Conservation (phyloP, 257 asterid genomes). For the Capsicum chinense region DNA sequence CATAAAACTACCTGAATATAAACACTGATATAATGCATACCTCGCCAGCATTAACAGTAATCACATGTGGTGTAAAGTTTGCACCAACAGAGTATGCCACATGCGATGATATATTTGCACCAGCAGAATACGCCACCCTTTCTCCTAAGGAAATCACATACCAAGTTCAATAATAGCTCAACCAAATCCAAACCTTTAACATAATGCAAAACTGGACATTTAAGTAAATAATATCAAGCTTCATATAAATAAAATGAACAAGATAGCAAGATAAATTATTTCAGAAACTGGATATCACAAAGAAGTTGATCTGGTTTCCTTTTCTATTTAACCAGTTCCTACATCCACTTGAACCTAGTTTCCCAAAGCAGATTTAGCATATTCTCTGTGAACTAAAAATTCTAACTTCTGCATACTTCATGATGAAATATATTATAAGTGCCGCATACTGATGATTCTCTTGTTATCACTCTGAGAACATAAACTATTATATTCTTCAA, state of each 20-base stretch:
- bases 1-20: background rate
- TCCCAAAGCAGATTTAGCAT: background rate
- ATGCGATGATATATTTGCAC: background rate
- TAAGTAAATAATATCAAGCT: background rate
- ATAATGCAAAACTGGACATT: background rate
- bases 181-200: background rate
- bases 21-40: constrained; percentile 39
- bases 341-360: background rate
- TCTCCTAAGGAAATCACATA: constrained; percentile 47
- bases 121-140: constrained; percentile 45
- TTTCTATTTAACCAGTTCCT: background rate
- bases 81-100: constrained; percentile 44
- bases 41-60: constrained; percentile 84
- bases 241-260: background rate
- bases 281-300: constrained; percentile 11
- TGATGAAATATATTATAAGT: background rate
- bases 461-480: constrained; percentile 4
- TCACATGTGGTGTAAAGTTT: constrained; percentile 78
- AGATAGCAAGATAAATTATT: background rate
- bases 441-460: background rate
- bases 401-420: background rate
- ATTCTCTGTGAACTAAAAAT: background rate
- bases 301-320: background rate
- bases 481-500: background rate
- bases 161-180: constrained; percentile 20